phyloP scores from a whole-genome alignment of 148 eudicot species.

The Silene latifolia region DNA sequence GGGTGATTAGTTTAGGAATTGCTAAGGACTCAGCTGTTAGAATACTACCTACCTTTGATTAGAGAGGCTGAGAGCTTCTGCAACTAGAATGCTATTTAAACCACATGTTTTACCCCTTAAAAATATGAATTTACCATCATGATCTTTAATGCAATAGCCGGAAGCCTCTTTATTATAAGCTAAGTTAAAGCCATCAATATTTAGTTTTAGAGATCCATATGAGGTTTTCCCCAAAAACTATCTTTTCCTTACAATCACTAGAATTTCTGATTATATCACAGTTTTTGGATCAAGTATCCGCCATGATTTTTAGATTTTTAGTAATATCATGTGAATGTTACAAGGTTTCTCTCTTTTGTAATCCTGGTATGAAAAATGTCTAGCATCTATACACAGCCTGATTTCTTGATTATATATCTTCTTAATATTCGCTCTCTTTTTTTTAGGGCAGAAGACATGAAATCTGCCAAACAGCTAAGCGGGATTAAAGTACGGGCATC shows the following conservation, averaged over 20 bases:
- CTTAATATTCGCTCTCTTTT: background rate
- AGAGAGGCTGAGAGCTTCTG: background rate
- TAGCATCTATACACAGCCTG: background rate
- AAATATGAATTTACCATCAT: too few relatives aligned
- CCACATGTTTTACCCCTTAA: background rate
- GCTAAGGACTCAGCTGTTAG: background rate
- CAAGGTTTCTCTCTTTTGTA: background rate
- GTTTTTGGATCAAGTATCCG: background rate
- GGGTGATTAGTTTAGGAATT: background rate
- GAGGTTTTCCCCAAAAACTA: background rate
- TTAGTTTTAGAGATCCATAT: background rate
- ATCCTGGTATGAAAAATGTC: background rate
- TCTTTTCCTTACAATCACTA: too few relatives aligned
- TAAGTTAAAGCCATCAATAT: background rate
- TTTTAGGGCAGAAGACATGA: constrained; percentile 22
- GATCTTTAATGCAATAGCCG: background rate
- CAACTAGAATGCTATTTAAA: background rate
- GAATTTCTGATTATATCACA: background rate
- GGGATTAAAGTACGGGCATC: constrained; percentile 6
- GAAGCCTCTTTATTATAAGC: background rate
- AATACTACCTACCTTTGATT: background rate
- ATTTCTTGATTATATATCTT: background rate
- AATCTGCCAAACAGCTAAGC: constrained; percentile 12
- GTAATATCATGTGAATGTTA: background rate
- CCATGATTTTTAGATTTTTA: background rate